Evolutionary conservation across 108 stramenopile species (phyloP), one percentile per base, ranked within the genome.

Genomic region (Cyclotella choctawhatcheeana): DNA sequence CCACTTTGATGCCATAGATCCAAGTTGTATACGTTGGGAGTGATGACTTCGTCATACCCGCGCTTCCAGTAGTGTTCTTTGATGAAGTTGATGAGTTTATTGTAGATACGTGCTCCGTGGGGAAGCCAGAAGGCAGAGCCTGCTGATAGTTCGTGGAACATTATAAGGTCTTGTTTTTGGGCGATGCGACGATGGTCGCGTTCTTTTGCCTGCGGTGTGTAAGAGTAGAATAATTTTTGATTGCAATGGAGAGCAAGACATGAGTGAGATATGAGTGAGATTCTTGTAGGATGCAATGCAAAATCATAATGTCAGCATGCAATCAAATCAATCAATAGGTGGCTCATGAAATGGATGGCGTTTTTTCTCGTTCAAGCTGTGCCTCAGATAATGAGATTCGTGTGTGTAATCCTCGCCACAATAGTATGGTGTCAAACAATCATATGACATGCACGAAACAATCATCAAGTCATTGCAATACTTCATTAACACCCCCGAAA

Each of bases 51-150:
- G 47, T 95, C 88, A 80, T 98, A 99, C 18, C 98, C 99, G 18
- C 98, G 93, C 53, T 85, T 76, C 96, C 96, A 97, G 73, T 99
- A 99, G 73, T 98, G 93, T 44, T 87, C 67, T 67, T 88, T 89
- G 73, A 99, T 96, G 79, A 99, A 97, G 32, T 82, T 85, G 60
- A 97, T 93, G 34, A 99, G 89, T 72, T 87, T 95, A 79, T 97
- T 98, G 97, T 99, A 99, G 69, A 99, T 98, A 26, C 98, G 91
- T n/a, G 97, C 89, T 29, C 99, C 99, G 67, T 97, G 97, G 16
- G 98, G 98, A 16, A 98, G 74, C 94, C 97, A 99, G 78, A 99
- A 99, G 21, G 96, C 94, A 60, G 88, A 90, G 16, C 99, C 99
- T 5, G 99, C 94, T n/a, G 93, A 94, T 50, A 98, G 78, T 53